Conservation (phyloP, 345 rosid species). For the Durio zibethinus region DNA sequence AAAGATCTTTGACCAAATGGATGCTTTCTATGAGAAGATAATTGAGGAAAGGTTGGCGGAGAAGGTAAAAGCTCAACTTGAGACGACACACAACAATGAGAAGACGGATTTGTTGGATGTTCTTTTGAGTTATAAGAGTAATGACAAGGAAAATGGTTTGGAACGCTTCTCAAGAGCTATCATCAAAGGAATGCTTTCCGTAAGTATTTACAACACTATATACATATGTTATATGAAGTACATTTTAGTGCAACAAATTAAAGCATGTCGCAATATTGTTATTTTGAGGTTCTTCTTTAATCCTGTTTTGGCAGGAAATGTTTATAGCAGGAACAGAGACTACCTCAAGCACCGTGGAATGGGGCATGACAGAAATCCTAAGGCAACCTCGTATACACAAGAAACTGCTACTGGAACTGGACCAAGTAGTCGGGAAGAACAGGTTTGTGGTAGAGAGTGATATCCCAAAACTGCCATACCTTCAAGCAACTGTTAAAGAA, state of each 20-base stretch:
- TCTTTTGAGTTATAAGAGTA: constrained; percentile 15
- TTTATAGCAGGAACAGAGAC: constrained; percentile 29
- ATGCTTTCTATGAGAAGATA: constrained; percentile 17
- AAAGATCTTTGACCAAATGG: constrained; percentile 4
- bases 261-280: not conserved
- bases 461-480: constrained; percentile 30
- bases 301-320: constrained; percentile 14
- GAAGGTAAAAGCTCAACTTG: not conserved
- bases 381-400: constrained; percentile 22
- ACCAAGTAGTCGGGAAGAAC: constrained; percentile 32
- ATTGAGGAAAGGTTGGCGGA: constrained; percentile 21
- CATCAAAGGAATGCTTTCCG: constrained; percentile 24
- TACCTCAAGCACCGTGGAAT: constrained; percentile 23
- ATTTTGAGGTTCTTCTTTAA: not conserved
- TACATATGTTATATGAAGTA: too few relatives aligned
- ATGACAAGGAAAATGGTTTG: constrained; percentile 3
- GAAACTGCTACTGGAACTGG: constrained; percentile 33
- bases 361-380: constrained; percentile 32
- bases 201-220: constrained; percentile 1
- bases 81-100: not conserved
- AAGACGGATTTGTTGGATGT: constrained; percentile 18
- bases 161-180: not conserved
- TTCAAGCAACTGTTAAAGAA: constrained; percentile 33
- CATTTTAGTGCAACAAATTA: too few relatives aligned
- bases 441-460: constrained; percentile 40